Percentiles rank a stretch among this genome's conserved stretches.
Conservation (phyloP, 192 early-diverging fungal genomes). For the Coemansia sp. region DNA sequence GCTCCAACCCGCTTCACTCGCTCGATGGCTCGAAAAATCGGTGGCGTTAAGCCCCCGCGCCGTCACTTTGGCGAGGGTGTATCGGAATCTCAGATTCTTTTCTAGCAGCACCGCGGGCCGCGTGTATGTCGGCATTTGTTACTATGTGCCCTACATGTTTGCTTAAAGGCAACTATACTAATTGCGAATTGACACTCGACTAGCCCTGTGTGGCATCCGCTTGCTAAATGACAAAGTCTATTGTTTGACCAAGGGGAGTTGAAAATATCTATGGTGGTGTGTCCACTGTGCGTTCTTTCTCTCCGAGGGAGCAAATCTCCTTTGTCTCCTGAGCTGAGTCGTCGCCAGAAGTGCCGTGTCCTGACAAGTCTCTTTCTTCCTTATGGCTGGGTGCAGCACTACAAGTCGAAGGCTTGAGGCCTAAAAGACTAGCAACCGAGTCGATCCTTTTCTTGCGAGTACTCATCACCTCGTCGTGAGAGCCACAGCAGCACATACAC, state of each 20-base stretch:
- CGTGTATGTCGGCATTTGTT: too few relatives aligned
- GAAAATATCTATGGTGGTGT: too few relatives aligned
- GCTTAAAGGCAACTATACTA: background rate
- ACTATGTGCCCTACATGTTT: background rate
- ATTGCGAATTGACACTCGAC: too few relatives aligned
- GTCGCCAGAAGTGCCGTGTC: too few relatives aligned
- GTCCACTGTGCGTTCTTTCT: too few relatives aligned
- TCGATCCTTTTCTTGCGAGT: background rate
- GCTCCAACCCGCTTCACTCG: slow-evolving; percentile 36
- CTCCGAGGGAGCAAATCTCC: too few relatives aligned
- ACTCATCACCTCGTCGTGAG: background rate
- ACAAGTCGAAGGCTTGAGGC: background rate
- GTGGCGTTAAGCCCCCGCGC: slow-evolving; percentile 31
- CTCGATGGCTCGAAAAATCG: slow-evolving; percentile 43
- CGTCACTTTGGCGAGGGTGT: slow-evolving; percentile 48
- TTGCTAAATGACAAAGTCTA: too few relatives aligned
- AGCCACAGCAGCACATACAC: background rate
- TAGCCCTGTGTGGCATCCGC: too few relatives aligned
- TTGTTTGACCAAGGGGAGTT: too few relatives aligned
- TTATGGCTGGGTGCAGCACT: too few relatives aligned
- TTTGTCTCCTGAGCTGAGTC: too few relatives aligned
- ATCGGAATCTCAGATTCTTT: slow-evolving; percentile 39
- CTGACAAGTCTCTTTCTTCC: too few relatives aligned
- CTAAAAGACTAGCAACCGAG: background rate
- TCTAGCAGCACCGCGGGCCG: background rate